A percentile compares a stretch with the other conserved stretches of the same genome.
Conservation (phyloP, 208 protist genomes). For the Acanthamoeba rhysodes region DNA sequence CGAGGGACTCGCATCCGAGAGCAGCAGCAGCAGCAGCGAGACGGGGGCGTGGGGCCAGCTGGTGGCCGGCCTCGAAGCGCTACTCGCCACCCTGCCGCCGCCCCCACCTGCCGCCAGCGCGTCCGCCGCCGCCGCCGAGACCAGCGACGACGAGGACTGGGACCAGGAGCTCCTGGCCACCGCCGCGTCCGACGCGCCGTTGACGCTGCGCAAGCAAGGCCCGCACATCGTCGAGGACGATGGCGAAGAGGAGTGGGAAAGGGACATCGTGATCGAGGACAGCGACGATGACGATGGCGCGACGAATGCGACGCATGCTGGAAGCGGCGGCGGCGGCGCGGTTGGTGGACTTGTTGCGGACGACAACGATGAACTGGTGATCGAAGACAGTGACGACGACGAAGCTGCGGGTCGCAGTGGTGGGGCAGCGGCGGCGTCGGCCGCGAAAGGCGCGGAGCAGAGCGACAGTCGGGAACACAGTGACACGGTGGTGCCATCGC, state of each 20-base stretch:
- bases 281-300: neutral
- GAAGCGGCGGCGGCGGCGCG: too few species aligned
- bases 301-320: too few species aligned
- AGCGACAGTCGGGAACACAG: neutral
- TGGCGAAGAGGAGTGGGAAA: neutral
- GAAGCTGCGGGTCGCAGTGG: too few species aligned
- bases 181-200: neutral
- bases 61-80: neutral
- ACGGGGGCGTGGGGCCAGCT: neutral
- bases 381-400: too few species aligned
- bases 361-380: too few species aligned
- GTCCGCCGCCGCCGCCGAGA: neutral
- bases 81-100: neutral
- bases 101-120: neutral
- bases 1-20: too few species aligned
- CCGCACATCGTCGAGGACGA: neutral
- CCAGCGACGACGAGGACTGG: conserved; percentile 8
- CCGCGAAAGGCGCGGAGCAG: neutral
- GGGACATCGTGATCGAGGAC: conserved; percentile 17
- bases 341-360: too few species aligned
- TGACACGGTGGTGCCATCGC: too few species aligned
- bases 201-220: neutral
- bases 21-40: neutral
- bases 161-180: neutral
- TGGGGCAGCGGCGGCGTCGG: too few species aligned